Evolutionary conservation across 2,329 filamentous ascomycete genomes (phyloP), one percentile per base, ranked within the genome.

Genomic region (Colletotrichum acutatum): DNA sequence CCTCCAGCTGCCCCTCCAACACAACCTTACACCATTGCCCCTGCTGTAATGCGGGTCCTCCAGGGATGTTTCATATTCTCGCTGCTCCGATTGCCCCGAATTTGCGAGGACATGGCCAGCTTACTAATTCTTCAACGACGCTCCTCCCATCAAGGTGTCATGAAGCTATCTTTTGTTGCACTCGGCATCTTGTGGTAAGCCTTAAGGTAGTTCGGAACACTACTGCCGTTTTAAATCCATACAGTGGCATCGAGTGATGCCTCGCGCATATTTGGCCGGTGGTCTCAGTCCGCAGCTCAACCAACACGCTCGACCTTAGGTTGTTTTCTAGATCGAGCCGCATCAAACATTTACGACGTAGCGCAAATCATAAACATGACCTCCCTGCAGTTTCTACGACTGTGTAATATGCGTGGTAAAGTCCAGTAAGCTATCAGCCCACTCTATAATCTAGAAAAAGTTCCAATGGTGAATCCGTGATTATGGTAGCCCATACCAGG

Each of bases 101-200:
- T 60, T 52, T 49, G 70, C 70, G 46, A 60, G 46, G 28, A 19
- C 30, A 26, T 46, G 57, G 46, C 22, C 30, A 32, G 70, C 71
- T 73, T 56, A 73, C 71, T 73, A 73, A 73, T 73, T 57, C 24
- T 24, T 32, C 66, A 71, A 66, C 61, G 71, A 73, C 71, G 65
- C 19, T 24, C 30, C 46, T 71, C 53, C 71, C 54, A 57, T 61
- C 71, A 71, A 71, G 56, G 67, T 71, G 49, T 61, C 54, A 34
- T 49, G 26, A 59, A 8, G 66, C 42, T 19, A 49, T 22, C 19
- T 49, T 49, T 2, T 6, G 19, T 49, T 49, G 42, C 42, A 49
- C 8, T 46, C 54, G 56, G 19, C 26, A 16, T 61, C 30, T n/a
- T 7, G 8, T 12, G 9, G 37, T 42, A 42, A 42, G 37, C 11